Conservation (phyloP, 192 early-diverging fungal genomes). For the Backusella liffmaniae region DNA sequence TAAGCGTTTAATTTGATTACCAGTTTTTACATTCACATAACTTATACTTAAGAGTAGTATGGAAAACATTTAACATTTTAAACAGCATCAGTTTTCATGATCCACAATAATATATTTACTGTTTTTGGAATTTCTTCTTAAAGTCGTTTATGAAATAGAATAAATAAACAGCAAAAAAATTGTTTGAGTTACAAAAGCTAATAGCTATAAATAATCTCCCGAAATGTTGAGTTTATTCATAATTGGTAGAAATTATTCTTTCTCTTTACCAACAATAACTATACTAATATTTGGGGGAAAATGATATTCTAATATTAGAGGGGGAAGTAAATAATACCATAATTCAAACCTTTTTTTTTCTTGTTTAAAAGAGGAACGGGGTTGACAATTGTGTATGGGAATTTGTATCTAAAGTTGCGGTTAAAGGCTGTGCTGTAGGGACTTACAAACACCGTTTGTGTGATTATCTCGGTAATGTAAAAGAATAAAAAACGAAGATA, state of each 20-base stretch:
- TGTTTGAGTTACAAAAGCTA: background rate
- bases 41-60: background rate
- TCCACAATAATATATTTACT: background rate
- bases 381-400: conserved; percentile 5
- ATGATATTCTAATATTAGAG: background rate
- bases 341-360: background rate
- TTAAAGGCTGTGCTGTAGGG: background rate
- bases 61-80: background rate
- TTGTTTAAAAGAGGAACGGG: background rate
- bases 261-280: background rate
- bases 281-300: background rate
- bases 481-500: background rate
- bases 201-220: background rate
- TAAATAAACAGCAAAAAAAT: background rate
- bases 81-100: background rate
- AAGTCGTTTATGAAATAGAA: background rate
- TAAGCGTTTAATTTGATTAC: background rate
- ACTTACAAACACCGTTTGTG: background rate
- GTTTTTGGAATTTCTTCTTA: background rate
- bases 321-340: background rate
- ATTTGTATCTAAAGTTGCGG: background rate
- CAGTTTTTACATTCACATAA: background rate
- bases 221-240: background rate
- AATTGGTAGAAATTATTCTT: background rate
- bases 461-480: background rate